Evolutionary conservation across 2,329 filamentous ascomycete species (phyloP).

Genomic region (Pestalotiopsis sp.): DNA sequence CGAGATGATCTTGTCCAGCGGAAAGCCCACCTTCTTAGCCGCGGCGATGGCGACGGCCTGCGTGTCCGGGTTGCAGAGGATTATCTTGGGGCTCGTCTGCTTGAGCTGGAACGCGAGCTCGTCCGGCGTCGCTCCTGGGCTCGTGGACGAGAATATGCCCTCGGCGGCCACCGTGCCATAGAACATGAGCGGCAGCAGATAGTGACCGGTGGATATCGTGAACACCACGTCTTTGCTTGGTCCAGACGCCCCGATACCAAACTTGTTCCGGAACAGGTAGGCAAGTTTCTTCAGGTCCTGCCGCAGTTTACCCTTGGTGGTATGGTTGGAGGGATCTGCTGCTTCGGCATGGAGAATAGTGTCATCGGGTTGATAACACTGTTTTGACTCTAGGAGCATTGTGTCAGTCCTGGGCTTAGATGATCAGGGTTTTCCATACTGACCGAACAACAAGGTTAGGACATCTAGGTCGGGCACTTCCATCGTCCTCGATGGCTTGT

Average conservation of each 20-base stretch:
- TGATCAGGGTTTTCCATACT: not conserved
- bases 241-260: slow-evolving; percentile 24
- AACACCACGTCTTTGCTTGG: slow-evolving; percentile 27
- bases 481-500: slow-evolving; percentile 34
- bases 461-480: slow-evolving; percentile 44
- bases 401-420: not conserved
- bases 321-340: slow-evolving; percentile 50
- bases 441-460: slow-evolving; percentile 48
- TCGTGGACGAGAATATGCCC: slow-evolving; percentile 29
- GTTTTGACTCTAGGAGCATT: slow-evolving; percentile 36
- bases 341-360: slow-evolving; percentile 61
- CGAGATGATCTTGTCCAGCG: slow-evolving; percentile 50
- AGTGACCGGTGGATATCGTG: slow-evolving; percentile 27
- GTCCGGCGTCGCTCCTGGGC: slow-evolving; percentile 24
- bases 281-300: slow-evolving; percentile 54
- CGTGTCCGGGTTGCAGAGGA: slow-evolving; percentile 51
- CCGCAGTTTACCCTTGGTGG: slow-evolving; percentile 57
- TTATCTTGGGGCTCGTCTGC: slow-evolving; percentile 40
- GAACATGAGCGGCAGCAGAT: slow-evolving; percentile 28
- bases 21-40: slow-evolving; percentile 47
- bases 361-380: slow-evolving; percentile 42
- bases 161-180: slow-evolving; percentile 26
- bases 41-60: slow-evolving; percentile 51
- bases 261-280: slow-evolving; percentile 50
- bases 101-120: slow-evolving; percentile 37